Evolutionary conservation across 345 rosid species (phyloP).

Genomic region (Psidium guajava): DNA sequence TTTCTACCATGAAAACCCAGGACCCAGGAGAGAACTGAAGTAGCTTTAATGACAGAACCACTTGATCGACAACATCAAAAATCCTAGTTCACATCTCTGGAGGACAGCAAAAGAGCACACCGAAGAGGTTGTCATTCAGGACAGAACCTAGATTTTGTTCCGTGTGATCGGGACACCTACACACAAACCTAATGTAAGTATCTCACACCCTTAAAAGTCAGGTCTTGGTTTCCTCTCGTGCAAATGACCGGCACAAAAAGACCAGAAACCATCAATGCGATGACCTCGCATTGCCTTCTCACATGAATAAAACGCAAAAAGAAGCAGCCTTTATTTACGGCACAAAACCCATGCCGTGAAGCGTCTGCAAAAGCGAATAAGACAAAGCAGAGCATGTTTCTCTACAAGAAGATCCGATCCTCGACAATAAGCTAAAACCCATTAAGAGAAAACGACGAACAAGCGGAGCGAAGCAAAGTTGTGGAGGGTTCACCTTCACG

Average conservation of each 20-base stretch:
- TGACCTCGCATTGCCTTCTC: not conserved
- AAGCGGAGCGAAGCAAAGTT: not conserved
- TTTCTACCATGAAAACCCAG: not conserved
- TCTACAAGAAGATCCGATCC: not conserved
- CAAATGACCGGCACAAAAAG: not conserved
- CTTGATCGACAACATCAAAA: not conserved
- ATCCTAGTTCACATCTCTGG: not conserved
- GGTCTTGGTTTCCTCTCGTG: not conserved
- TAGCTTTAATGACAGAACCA: not conserved
- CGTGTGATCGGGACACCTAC: not conserved
- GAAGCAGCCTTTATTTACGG: not conserved
- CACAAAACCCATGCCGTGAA: not conserved
- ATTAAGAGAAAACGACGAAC: not conserved
- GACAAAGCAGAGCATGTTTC: not conserved
- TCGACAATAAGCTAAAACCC: not conserved
- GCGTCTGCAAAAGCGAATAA: not conserved
- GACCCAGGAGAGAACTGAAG: not conserved
- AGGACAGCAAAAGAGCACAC: not conserved
- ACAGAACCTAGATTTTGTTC: not conserved
- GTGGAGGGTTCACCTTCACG: constrained; percentile 42
- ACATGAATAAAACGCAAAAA: not conserved
- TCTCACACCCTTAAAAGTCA: not conserved
- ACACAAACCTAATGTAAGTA: not conserved
- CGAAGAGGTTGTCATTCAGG: not conserved
- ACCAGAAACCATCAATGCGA: not conserved